These are phyloP conservation scores for Isatis tinctoria DNA, from an alignment of 345 rosid genomes.

Conservation along the genomic window DNA sequence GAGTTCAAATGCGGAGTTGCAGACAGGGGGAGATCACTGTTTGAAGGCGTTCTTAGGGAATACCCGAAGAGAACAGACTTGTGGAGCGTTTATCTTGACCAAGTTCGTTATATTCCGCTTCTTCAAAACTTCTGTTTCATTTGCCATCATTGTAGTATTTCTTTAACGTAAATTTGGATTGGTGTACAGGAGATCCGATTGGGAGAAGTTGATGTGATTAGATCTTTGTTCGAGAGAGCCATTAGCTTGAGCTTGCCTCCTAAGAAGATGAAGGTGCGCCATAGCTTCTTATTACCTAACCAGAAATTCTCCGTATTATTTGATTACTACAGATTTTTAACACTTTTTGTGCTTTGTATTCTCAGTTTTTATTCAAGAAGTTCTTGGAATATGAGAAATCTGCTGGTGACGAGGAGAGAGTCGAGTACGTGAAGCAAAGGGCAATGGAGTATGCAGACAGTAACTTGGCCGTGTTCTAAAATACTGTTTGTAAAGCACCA, in stretches of 20 bases:
- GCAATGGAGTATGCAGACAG: constrained; percentile 83
- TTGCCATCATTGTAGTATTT: background rate
- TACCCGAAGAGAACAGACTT: constrained; percentile 94
- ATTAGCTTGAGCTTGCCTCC: constrained; percentile 79
- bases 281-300: background rate
- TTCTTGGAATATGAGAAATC: constrained; percentile 72
- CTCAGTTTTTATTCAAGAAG: constrained; percentile 91
- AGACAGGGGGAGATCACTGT: constrained; percentile 81
- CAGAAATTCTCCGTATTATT: background rate
- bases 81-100: constrained; percentile 96
- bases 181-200: constrained; percentile 68
- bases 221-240: constrained; percentile 82
- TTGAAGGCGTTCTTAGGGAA: constrained; percentile 81
- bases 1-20: constrained; percentile 90
- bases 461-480: constrained; percentile 30
- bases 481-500: constrained; percentile 10
- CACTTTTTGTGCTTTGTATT: background rate
- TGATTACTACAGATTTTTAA: background rate
- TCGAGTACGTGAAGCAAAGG: constrained; percentile 68
- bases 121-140: background rate
- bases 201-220: constrained; percentile 65
- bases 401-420: constrained; percentile 51
- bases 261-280: constrained; percentile 74
- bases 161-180: background rate
- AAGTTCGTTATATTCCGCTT: constrained; percentile 41